These are phyloP conservation scores for Gossypium sturtianum DNA, from an alignment of 345 rosid species.

Conservation along the genomic window DNA sequence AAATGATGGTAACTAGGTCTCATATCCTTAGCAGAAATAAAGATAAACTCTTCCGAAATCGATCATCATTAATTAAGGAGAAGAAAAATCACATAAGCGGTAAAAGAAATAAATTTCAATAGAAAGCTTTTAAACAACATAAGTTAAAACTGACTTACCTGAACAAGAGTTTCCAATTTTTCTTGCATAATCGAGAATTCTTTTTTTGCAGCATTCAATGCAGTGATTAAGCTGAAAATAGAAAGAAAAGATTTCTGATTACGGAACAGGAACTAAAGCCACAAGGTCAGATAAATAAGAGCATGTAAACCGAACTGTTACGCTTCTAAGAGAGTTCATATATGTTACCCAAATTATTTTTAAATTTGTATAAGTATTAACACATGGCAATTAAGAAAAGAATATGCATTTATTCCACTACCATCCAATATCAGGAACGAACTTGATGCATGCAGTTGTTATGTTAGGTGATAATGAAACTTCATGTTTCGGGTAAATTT, in stretches of 20 bases:
- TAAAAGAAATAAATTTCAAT: background rate
- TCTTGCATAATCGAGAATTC: slow-evolving; percentile 2
- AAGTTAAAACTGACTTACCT: slow-evolving; percentile 1
- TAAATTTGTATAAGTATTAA: background rate
- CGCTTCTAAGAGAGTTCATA: background rate
- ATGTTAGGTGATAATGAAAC: background rate
- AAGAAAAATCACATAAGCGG: background rate
- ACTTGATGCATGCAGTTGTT: background rate
- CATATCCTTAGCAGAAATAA: background rate
- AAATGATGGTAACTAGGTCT: background rate
- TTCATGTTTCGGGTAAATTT: background rate
- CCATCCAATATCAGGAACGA: background rate
- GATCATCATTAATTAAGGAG: background rate
- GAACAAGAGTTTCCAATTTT: background rate
- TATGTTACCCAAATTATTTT: background rate
- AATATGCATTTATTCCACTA: background rate
- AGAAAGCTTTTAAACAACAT: background rate
- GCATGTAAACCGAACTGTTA: background rate
- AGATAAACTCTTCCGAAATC: background rate
- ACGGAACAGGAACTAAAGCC: background rate
- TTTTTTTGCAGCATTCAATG: background rate
- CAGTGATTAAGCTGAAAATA: background rate
- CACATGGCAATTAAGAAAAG: background rate
- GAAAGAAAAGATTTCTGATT: background rate
- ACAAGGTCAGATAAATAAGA: background rate